Evolutionary conservation across 73 alveolate species (phyloP).

Genomic region (Symbiodinium natans): DNA sequence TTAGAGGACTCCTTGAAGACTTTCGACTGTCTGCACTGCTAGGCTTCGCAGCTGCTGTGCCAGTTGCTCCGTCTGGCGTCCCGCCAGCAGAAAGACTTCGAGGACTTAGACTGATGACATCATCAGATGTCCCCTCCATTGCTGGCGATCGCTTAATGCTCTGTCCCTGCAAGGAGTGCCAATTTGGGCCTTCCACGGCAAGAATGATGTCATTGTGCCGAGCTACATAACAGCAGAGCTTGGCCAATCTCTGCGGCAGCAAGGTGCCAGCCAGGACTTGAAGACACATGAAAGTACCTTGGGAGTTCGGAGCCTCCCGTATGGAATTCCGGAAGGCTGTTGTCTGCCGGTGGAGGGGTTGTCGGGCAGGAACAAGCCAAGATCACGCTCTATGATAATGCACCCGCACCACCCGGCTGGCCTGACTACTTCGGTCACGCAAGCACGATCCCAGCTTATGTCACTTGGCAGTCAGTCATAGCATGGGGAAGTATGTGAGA

Average conservation of each 20-base stretch:
- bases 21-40: no score
- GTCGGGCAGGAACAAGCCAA: slow-evolving; percentile 13
- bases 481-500: no score
- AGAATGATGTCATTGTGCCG: slow-evolving; percentile 61
- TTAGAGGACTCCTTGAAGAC: no score
- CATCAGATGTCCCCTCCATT: no score
- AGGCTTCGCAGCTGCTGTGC: slow-evolving; percentile 82
- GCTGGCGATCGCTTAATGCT: background rate
- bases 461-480: background rate
- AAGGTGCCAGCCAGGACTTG: slow-evolving; percentile 43
- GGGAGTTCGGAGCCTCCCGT: no score
- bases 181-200: slow-evolving; percentile 77
- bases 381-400: slow-evolving; percentile 55
- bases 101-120: background rate
- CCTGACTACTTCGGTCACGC: slow-evolving; percentile 75
- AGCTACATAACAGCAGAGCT: slow-evolving; percentile 47
- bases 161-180: slow-evolving; percentile 26
- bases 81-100: background rate
- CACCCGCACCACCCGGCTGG: slow-evolving; percentile 77
- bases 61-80: slow-evolving; percentile 49
- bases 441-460: slow-evolving; percentile 70
- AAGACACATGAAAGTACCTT: background rate
- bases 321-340: background rate
- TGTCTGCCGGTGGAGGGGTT: background rate
- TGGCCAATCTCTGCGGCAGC: slow-evolving; percentile 29